Evolutionary conservation across 306 rosid genomes (phyloP), one percentile per base, ranked within the genome.

Genomic region (Rosa persica): DNA sequence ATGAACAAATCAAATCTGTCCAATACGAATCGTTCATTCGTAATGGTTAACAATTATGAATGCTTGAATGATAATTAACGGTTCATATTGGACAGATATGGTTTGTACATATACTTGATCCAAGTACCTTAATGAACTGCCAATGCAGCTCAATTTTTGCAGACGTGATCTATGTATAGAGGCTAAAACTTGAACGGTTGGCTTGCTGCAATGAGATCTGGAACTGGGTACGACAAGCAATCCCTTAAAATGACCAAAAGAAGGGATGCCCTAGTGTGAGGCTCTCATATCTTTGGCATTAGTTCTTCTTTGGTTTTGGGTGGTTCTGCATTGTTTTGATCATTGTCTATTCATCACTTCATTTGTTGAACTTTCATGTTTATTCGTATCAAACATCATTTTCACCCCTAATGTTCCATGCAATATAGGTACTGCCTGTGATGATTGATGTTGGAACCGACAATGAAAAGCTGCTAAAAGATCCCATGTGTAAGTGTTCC

Each of bases 371-470:
- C 68, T 66, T 76, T 71, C 47, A 52, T 22, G 15, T 55, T 64
- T 67, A 43, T 60, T 60, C 5, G 6, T 44, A 16, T 12, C 49
- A 27, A 27, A 16, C 61, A 27, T 20, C 60, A 12, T 62, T 19
- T 23, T 64, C 43, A 19, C 44, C 27, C 23, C 15, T 65, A 13
- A 39, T 4, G 20, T 5, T 67, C 67, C 49, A 65, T 64, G 42
- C 78, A 38, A 38, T 15, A 44, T 77, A 96, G 99, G 99, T 96
- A 73, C 99, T 96, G 79, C 98, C 99, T 68, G 96, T 96, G 68
- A 96, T 96, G 99, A 91, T 96, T 91, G 99, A 96, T 72, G 93
- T 93, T 68, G 99, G 99, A 76, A 96, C 97, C 82, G 91, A 96
- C 90, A 96, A 93, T 78, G 92, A 91, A 83, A 87, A 85, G 89